phyloP scores from a whole-genome alignment of 306 rosid species.

The Begonia peltatifolia region DNA sequence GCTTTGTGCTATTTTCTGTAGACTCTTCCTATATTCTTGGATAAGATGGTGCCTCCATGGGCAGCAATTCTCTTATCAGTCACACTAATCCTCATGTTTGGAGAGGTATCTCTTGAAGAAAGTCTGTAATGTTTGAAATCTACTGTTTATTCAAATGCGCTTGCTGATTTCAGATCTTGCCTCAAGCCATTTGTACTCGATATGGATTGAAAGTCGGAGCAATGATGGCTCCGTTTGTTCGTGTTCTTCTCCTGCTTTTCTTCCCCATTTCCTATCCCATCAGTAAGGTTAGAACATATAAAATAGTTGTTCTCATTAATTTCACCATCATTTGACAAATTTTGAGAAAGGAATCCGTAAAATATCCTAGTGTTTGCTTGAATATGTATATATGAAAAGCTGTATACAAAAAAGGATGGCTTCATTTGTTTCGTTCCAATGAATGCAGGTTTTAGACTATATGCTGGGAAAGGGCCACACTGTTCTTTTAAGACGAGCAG shows the following conservation, averaged over 20 bases:
- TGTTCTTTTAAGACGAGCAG: slow-evolving; percentile 90
- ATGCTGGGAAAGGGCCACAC: slow-evolving; percentile 96
- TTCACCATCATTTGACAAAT: no score
- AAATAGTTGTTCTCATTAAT: no score
- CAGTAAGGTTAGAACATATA: slow-evolving; percentile 46
- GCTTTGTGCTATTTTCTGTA: slow-evolving; percentile 10
- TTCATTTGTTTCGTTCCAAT: no score
- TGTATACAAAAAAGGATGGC: no score
- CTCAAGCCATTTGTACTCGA: slow-evolving; percentile 87
- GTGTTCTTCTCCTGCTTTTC: slow-evolving; percentile 61
- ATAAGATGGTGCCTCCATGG: slow-evolving; percentile 71
- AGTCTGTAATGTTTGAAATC: background rate
- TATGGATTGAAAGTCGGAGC: slow-evolving; percentile 89
- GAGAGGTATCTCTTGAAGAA: slow-evolving; percentile 47
- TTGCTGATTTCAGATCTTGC: slow-evolving; percentile 52
- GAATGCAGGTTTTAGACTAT: slow-evolving; percentile 73
- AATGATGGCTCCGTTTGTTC: slow-evolving; percentile 78
- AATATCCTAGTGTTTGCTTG: no score
- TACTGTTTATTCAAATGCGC: background rate
- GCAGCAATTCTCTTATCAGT: slow-evolving; percentile 79
- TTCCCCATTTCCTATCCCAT: slow-evolving; percentile 83
- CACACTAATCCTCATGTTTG: slow-evolving; percentile 80
- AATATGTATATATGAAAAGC: no score
- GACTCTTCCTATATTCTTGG: slow-evolving; percentile 92
- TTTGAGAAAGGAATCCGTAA: no score